A percentile compares a stretch with the other conserved stretches of the same genome.
Evolutionary conservation across 805 yeast genomes (phyloP).

Genomic region (Isabelozyma rhagii): DNA sequence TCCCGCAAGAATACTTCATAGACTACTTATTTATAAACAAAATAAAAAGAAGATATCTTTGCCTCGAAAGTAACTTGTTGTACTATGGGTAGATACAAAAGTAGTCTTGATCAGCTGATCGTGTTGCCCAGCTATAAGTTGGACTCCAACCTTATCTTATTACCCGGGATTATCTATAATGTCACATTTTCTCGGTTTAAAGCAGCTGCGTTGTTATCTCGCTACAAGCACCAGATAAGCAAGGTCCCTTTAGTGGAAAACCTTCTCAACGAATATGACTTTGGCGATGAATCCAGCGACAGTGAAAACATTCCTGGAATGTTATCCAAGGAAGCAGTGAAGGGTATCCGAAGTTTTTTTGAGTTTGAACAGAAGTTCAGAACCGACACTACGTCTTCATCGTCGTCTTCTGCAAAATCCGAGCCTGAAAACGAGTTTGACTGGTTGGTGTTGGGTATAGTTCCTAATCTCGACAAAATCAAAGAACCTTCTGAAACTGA

Average conservation of each 20-base stretch:
- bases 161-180: conserved; percentile 63
- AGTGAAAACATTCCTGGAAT: conserved; percentile 11
- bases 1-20: not conserved
- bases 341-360: conserved; percentile 25
- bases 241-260: conserved; percentile 25
- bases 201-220: conserved; percentile 45
- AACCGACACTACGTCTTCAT: not conserved
- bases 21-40: not conserved
- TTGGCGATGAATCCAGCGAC: conserved; percentile 11
- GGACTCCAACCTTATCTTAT: conserved; percentile 45
- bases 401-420: not conserved
- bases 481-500: conserved; percentile 14
- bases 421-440: conserved; percentile 22
- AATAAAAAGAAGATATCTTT: no score
- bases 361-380: conserved; percentile 10
- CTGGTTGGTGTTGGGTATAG: conserved; percentile 36
- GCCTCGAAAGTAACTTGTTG: no score
- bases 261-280: conserved; percentile 34
- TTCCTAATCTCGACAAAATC: conserved; percentile 30
- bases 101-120: conserved; percentile 6
- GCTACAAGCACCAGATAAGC: conserved; percentile 31
- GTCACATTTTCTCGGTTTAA: conserved; percentile 48
- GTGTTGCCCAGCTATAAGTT: conserved; percentile 39
- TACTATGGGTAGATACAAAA: not conserved
- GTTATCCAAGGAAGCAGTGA: conserved; percentile 28